A percentile compares a stretch with the other conserved stretches of the same genome.
Evolutionary conservation across 1,284 basidiomycete species (phyloP).

Genomic region (Leccinum fuscescens): DNA sequence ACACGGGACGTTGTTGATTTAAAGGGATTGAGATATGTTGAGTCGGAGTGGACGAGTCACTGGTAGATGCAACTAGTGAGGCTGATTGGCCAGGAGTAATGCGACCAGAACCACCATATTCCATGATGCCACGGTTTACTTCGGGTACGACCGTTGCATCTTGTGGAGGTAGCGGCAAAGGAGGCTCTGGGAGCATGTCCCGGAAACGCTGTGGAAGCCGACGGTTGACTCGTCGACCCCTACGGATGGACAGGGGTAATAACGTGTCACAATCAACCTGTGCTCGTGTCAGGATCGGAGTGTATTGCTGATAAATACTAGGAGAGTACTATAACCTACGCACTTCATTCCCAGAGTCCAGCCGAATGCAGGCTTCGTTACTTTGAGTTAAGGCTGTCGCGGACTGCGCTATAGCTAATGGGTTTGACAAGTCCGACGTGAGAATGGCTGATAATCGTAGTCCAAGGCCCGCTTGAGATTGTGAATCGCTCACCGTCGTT

Average conservation of each 20-base stretch:
- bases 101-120: not conserved
- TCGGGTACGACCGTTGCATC: not conserved
- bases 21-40: not conserved
- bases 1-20: not conserved
- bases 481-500: not conserved
- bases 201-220: not conserved
- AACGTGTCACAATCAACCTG: not conserved
- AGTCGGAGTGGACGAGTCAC: not conserved
- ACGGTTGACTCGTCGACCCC: not conserved
- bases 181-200: not conserved
- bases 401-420: too few species aligned
- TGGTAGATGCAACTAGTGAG: not conserved
- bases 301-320: not conserved
- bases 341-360: not conserved
- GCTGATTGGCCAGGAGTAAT: not conserved
- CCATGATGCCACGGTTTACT: not conserved
- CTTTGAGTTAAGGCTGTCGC: too few species aligned
- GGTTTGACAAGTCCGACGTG: too few species aligned
- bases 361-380: too few species aligned
- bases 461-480: too few species aligned
- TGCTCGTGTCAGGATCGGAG: not conserved
- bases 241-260: not conserved
- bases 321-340: not conserved
- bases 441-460: too few species aligned
- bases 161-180: not conserved